phyloP scores from a whole-genome alignment of 1,139 yeast genomes.

The Geotrichum candidum region DNA sequence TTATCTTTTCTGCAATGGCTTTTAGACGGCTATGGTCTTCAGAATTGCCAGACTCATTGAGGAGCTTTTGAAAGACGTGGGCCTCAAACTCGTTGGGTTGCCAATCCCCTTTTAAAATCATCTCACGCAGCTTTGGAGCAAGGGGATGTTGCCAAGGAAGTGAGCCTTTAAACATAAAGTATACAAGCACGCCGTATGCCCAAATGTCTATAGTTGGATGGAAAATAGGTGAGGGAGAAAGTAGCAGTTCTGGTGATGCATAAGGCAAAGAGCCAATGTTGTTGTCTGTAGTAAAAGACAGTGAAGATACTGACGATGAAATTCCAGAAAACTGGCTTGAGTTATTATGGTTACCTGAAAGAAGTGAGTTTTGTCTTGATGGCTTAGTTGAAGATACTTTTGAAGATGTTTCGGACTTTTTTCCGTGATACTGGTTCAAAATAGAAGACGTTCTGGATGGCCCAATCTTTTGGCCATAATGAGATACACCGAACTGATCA shows the following conservation, averaged over 20 bases:
- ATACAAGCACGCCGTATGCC: slow-evolving; percentile 81
- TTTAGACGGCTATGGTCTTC: slow-evolving; percentile 38
- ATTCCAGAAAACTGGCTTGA: background rate
- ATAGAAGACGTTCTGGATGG: slow-evolving; percentile 30
- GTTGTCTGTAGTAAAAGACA: slow-evolving; percentile 15
- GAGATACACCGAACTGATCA: slow-evolving; percentile 27
- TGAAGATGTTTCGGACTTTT: background rate
- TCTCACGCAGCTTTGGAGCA: slow-evolving; percentile 69
- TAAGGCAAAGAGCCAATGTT: slow-evolving; percentile 83
- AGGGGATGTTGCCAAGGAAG: slow-evolving; percentile 79
- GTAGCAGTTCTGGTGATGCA: slow-evolving; percentile 79
- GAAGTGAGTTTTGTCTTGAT: slow-evolving; percentile 6
- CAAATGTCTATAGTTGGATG: slow-evolving; percentile 79
- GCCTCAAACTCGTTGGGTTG: slow-evolving; percentile 40
- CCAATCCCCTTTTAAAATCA: slow-evolving; percentile 64
- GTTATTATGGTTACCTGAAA: background rate
- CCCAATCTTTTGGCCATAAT: slow-evolving; percentile 23
- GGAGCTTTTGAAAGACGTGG: slow-evolving; percentile 28
- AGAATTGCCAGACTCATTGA: slow-evolving; percentile 22
- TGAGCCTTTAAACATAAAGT: slow-evolving; percentile 65
- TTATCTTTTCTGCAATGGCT: slow-evolving; percentile 26
- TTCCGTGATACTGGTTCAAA: slow-evolving; percentile 23
- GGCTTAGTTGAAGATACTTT: background rate
- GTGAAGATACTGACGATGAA: background rate
- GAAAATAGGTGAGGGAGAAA: slow-evolving; percentile 58